A percentile compares a stretch with the other conserved stretches of the same genome.
These are phyloP conservation scores for Naganishia albida DNA, from an alignment of 1,284 basidiomycete species.

Conservation along the genomic window DNA sequence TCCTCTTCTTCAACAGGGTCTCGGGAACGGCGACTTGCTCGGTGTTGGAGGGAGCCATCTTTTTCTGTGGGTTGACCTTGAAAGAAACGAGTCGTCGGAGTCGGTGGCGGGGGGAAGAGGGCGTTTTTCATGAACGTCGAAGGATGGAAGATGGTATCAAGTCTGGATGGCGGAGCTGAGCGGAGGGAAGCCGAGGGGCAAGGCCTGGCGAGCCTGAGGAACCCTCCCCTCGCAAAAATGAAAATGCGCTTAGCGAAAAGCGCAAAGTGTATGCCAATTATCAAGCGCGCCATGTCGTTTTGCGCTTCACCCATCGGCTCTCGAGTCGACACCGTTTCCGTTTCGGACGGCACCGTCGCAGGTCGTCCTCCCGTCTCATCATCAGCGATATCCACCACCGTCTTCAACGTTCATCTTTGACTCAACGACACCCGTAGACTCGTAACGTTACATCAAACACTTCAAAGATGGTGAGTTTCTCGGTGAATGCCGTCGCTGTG, in stretches of 20 bases:
- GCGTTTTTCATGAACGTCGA: background rate
- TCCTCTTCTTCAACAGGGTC: conserved; percentile 99
- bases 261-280: conserved; percentile 23
- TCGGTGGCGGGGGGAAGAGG: conserved; percentile 11
- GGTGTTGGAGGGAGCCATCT: conserved; percentile 31
- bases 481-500: background rate
- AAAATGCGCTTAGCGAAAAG: no score
- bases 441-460: conserved; percentile 26
- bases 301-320: background rate
- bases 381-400: no score
- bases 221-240: no score
- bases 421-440: conserved; percentile 28
- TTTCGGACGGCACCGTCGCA: background rate
- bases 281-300: background rate
- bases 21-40: conserved; percentile 83
- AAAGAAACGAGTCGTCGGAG: conserved; percentile 21
- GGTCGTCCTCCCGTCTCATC: background rate
- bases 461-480: conserved; percentile 10
- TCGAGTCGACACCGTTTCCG: background rate
- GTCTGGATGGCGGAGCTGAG: background rate
- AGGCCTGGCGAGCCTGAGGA: no score
- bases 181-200: background rate
- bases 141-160: conserved; percentile 9
- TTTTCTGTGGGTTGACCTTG: conserved; percentile 27
- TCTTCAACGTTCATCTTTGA: background rate